phyloP scores from a whole-genome alignment of 2,329 filamentous ascomycete species.

The Aphanocladium album region DNA sequence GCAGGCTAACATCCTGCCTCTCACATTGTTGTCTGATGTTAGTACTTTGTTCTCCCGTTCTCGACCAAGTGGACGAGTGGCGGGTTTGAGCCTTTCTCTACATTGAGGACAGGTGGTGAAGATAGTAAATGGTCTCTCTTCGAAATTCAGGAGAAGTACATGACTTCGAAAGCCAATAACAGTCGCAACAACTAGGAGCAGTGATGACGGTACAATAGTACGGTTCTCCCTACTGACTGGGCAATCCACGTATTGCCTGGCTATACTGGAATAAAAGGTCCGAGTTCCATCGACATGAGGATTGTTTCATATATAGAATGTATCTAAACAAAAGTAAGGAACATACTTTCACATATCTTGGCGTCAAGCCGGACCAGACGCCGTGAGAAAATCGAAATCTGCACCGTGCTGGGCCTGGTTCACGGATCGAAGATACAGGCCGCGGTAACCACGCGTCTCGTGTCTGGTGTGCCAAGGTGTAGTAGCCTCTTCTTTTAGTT shows the following conservation, averaged over 20 bases:
- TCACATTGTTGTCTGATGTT: no score
- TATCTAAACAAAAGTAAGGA: no score
- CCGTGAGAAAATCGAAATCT: constrained; percentile 58
- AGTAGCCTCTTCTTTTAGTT: constrained; percentile 22
- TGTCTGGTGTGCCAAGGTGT: constrained; percentile 32
- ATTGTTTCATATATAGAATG: no score
- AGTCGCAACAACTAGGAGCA: neutral
- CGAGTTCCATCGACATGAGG: no score
- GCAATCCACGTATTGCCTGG: neutral
- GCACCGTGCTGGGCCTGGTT: constrained; percentile 55
- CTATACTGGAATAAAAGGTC: neutral
- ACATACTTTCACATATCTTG: no score
- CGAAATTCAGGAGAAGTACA: neutral
- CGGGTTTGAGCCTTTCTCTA: no score
- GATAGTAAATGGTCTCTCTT: no score
- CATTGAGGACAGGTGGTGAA: no score
- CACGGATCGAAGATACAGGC: constrained; percentile 54
- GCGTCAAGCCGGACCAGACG: constrained; percentile 26
- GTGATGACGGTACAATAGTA: neutral
- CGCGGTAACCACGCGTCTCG: constrained; percentile 50
- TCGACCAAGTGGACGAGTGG: no score
- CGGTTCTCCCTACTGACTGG: neutral
- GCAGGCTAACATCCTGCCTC: no score
- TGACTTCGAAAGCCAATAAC: neutral
- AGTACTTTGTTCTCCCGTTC: no score